A percentile compares a stretch with the other conserved stretches of the same genome.
Evolutionary conservation across 345 rosid genomes (phyloP).

Genomic region (Arabidopsis arenosa): DNA sequence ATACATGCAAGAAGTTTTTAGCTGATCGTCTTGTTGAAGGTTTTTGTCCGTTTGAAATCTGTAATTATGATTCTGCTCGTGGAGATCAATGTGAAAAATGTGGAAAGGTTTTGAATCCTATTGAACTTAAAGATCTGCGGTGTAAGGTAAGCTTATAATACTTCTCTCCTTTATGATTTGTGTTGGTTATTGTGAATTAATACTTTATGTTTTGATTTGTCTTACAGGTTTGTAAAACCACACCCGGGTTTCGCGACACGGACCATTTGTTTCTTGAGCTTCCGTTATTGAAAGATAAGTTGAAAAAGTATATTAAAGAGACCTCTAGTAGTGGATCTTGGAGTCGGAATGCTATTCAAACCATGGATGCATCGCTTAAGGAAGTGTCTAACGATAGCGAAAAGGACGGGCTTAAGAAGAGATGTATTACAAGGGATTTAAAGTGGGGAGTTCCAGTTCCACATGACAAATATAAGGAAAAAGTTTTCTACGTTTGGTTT

Average conservation of each 20-base stretch:
- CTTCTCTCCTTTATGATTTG: not conserved
- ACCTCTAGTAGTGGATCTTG: slow-evolving; percentile 79
- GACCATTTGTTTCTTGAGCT: slow-evolving; percentile 92
- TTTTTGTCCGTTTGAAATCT: slow-evolving; percentile 67
- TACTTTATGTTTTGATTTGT: not conserved
- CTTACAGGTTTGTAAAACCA: slow-evolving; percentile 61
- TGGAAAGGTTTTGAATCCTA: slow-evolving; percentile 85
- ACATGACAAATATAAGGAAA: slow-evolving; percentile 72
- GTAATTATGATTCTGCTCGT: slow-evolving; percentile 82
- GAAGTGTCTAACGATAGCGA: not conserved
- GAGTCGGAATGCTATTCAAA: slow-evolving; percentile 91
- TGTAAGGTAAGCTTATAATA: slow-evolving; percentile 65
- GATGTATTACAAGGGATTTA: slow-evolving; percentile 92
- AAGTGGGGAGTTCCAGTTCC: slow-evolving; percentile 99
- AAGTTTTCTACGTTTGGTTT: slow-evolving; percentile 96
- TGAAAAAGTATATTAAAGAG: slow-evolving; percentile 64
- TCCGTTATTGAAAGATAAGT: slow-evolving; percentile 70
- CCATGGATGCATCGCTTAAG: slow-evolving; percentile 75
- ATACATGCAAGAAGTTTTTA: slow-evolving; percentile 69
- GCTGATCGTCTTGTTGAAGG: slow-evolving; percentile 97
- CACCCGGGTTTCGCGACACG: slow-evolving; percentile 73
- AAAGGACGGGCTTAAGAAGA: slow-evolving; percentile 73
- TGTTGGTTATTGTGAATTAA: not conserved
- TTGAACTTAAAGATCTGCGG: slow-evolving; percentile 73
- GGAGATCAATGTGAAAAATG: slow-evolving; percentile 97